Evolutionary conservation across 345 rosid genomes (phyloP).

Genomic region (Rhodamnia argentea): DNA sequence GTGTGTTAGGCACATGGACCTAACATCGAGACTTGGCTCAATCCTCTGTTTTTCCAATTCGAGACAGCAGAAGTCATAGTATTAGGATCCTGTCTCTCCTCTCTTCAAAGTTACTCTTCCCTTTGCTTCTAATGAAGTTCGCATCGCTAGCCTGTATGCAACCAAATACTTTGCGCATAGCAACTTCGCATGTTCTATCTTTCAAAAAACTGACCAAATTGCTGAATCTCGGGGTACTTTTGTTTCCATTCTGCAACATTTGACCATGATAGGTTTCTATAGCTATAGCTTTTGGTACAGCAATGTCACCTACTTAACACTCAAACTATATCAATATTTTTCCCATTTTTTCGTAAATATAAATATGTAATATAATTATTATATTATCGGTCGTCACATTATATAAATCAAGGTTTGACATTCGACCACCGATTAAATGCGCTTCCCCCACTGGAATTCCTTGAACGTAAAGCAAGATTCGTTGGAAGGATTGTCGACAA

Average conservation of each 20-base stretch:
- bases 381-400: not conserved
- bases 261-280: not conserved
- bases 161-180: not conserved
- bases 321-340: not conserved
- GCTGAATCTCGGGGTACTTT: not conserved
- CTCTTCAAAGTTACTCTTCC: not conserved
- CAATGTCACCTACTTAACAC: not conserved
- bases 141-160: not conserved
- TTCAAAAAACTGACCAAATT: not conserved
- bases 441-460: conserved; percentile 8
- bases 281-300: not conserved
- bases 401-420: conserved; percentile 37
- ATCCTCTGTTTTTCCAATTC: not conserved
- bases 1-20: not conserved
- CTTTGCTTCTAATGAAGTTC: not conserved
- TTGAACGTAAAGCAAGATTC: conserved; percentile 68
- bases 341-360: not conserved
- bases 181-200: not conserved
- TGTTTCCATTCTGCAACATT: not conserved
- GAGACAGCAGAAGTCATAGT: not conserved
- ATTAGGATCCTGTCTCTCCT: not conserved
- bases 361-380: not conserved
- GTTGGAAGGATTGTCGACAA: conserved; percentile 21
- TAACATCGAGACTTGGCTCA: not conserved
- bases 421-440: not conserved